Evolutionary conservation across 768 basidiomycete genomes (phyloP), one percentile per base, ranked within the genome.

Genomic region (Kwoniella mangroviensis): DNA sequence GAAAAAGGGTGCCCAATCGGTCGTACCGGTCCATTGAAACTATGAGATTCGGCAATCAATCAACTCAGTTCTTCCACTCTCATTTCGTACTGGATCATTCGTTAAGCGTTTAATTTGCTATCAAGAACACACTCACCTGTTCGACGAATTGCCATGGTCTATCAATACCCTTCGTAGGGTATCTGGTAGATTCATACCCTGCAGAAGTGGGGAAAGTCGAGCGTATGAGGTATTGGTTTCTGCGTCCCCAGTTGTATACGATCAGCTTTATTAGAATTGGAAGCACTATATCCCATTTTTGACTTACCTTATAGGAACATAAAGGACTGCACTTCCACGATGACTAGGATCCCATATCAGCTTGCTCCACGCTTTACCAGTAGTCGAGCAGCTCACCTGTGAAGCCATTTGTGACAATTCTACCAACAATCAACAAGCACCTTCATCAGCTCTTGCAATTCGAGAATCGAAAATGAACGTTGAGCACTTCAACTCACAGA

Each of bases 381-480:
- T 17, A 26, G 21, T 28, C 19, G 17, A 15, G 26, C 26, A 12
- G 64, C 73, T 57, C n/a, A 78, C 77, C 69, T 68, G 70, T 86
- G 89, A 1, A 93, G 83, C 92, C 93, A 95, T 82, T 94, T 94
- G 83, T 94, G 91, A 73, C 90, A 90, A 75, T 93, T 93, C 88
- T 91, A 70, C 17, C 13, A 4, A 28, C 34, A 49, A 34, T 34
- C n/a, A 19, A 28, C 17, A 22, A 51, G 6, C 58, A 54, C n/a
- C 19, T 40, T 21, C 34, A 45, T 62, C 63, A 24, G 54, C 28
- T 11, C 42, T 26, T 12, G 15, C 26, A 2, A 41, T 17, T 24
- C 21, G 40, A 1, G 19, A 19, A 22, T 43, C 28, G 34, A 45
- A 34, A 6, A 34, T 34, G 34, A 34, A 34, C 9, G 34, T 3